phyloP scores from a whole-genome alignment of 2,329 filamentous ascomycete genomes.

The Pyricularia sp. region DNA sequence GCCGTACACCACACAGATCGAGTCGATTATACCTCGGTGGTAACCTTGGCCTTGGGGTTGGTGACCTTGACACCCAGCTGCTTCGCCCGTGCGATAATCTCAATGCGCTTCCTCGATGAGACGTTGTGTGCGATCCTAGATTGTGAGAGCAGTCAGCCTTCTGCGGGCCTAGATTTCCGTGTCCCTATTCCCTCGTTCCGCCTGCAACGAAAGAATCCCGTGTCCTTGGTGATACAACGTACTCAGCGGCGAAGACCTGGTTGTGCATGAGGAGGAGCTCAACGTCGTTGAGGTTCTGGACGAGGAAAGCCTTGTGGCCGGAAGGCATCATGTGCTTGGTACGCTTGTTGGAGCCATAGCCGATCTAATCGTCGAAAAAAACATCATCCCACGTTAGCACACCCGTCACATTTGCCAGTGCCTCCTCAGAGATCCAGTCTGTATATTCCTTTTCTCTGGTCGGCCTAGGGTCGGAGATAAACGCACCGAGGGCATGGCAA shows the following conservation, averaged over 20 bases:
- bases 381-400: neutral
- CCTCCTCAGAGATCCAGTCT: neutral
- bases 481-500: conserved; percentile 96
- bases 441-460: neutral
- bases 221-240: conserved; percentile 34
- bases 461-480: conserved; percentile 2
- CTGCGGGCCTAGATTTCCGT: neutral
- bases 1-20: neutral
- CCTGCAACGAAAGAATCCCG: neutral
- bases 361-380: conserved; percentile 58
- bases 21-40: conserved; percentile 69
- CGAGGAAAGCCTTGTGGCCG: conserved; percentile 99
- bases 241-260: conserved; percentile 98
- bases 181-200: neutral
- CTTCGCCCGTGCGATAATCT: conserved; percentile 96
- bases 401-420: conserved; percentile 2
- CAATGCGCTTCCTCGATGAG: conserved; percentile 96
- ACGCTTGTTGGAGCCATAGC: conserved; percentile 99
- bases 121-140: conserved; percentile 92
- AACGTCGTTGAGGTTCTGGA: conserved; percentile 92
- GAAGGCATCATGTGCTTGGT: conserved; percentile 98
- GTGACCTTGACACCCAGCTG: conserved; percentile 99
- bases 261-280: conserved; percentile 99
- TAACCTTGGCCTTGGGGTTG: conserved; percentile 98
- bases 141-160: conserved; percentile 2